Evolutionary conservation across 2,329 filamentous ascomycete genomes (phyloP).

Genomic region (Neopestalotiopsis sp.): DNA sequence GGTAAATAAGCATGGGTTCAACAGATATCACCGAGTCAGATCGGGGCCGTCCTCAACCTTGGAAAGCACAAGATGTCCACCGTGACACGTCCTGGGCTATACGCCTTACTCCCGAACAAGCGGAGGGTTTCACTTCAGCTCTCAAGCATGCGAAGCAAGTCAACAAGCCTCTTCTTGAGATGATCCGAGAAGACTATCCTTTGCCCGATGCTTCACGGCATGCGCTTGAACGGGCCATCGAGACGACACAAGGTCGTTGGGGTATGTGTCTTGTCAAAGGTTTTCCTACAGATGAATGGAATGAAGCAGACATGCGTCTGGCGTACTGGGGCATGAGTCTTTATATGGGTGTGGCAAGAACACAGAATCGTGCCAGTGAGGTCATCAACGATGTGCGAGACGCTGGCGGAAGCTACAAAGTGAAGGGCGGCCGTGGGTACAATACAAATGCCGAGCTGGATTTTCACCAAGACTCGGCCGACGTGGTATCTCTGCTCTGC

Average conservation of each 20-base stretch:
- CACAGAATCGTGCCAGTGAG: constrained; percentile 24
- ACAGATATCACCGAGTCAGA: background rate
- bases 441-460: constrained; percentile 24
- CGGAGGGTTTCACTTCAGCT: constrained; percentile 17
- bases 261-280: constrained; percentile 25
- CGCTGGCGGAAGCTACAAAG: constrained; percentile 22
- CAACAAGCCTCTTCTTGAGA: constrained; percentile 22
- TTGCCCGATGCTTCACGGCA: constrained; percentile 15
- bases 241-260: constrained; percentile 22
- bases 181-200: constrained; percentile 23
- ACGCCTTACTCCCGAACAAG: constrained; percentile 18
- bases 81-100: constrained; percentile 19
- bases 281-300: constrained; percentile 23
- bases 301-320: constrained; percentile 21
- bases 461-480: constrained; percentile 24
- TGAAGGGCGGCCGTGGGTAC: constrained; percentile 22
- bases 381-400: constrained; percentile 25
- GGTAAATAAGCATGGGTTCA: background rate
- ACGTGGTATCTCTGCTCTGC: constrained; percentile 22
- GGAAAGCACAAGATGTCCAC: constrained; percentile 22
- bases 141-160: constrained; percentile 16
- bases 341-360: constrained; percentile 22
- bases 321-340: constrained; percentile 26
- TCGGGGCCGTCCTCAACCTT: background rate
- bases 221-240: constrained; percentile 20